Conservation (phyloP, 371 early-diverging fungal genomes). For the Coelomomyces lativittatus region DNA sequence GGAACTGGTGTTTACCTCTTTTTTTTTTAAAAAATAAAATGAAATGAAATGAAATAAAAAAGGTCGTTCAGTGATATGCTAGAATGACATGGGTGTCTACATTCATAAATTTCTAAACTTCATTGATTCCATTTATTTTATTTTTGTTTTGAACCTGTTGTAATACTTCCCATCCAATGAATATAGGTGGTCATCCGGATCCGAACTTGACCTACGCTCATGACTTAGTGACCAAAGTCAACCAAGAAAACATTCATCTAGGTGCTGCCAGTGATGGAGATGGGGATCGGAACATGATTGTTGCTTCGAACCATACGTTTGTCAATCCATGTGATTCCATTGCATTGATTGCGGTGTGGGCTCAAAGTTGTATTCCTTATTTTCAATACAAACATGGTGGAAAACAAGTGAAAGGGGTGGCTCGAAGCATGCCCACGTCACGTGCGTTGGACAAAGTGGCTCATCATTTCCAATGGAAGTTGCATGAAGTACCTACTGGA, state of each 20-base stretch:
- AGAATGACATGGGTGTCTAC: too few species aligned
- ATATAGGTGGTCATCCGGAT: slow-evolving; percentile 66
- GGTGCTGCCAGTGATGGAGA: slow-evolving; percentile 90
- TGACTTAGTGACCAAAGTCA: slow-evolving; percentile 74
- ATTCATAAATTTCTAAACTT: too few species aligned
- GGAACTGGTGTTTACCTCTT: too few species aligned
- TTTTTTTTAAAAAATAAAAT: too few species aligned
- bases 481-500: slow-evolving; percentile 80
- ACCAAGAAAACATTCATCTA: slow-evolving; percentile 55
- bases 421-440: slow-evolving; percentile 88
- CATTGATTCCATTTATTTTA: too few species aligned
- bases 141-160: too few species aligned
- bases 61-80: too few species aligned
- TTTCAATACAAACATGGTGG: slow-evolving; percentile 57
- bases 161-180: too few species aligned
- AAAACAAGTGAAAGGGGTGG: too few species aligned
- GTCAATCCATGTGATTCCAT: slow-evolving; percentile 94
- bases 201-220: slow-evolving; percentile 95
- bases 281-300: slow-evolving; percentile 32
- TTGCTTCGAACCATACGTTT: slow-evolving; percentile 45
- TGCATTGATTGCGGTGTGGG: slow-evolving; percentile 82
- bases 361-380: slow-evolving; percentile 64
- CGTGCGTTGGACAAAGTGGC: slow-evolving; percentile 80
- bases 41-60: too few species aligned
- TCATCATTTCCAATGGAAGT: slow-evolving; percentile 48